These are phyloP conservation scores for Populus tomentosa DNA, from an alignment of 441 rosid genomes.

Conservation along the genomic window DNA sequence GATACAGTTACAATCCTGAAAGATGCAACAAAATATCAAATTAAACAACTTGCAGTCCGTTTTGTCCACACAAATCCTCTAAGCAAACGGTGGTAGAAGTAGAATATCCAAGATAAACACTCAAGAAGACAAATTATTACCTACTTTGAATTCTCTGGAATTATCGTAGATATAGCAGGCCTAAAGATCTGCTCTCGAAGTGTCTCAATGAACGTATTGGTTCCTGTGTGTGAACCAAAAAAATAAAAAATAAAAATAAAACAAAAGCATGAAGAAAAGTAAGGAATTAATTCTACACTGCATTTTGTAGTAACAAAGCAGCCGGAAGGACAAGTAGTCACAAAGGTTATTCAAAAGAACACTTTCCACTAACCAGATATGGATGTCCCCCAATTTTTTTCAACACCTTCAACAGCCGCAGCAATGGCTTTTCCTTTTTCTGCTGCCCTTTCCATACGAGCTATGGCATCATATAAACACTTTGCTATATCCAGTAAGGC, in stretches of 20 bases:
- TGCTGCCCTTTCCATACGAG: conserved; percentile 98
- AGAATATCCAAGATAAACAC: neutral
- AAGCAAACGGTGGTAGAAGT: neutral
- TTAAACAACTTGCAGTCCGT: conserved; percentile 17
- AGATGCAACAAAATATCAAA: conserved; percentile 21
- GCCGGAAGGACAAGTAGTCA: neutral
- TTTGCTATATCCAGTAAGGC: conserved; percentile 94
- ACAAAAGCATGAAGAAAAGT: neutral
- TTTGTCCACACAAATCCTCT: neutral
- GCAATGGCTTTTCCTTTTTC: conserved; percentile 99
- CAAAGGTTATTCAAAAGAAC: neutral
- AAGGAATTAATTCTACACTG: neutral
- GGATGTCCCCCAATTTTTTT: conserved; percentile 82
- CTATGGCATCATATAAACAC: conserved; percentile 95
- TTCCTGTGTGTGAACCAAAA: conserved; percentile 43
- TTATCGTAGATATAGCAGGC: conserved; percentile 82
- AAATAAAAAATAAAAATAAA: conserved; percentile 3
- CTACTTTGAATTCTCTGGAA: conserved; percentile 93
- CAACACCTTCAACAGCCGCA: conserved; percentile 99
- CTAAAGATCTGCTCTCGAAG: conserved; percentile 87
- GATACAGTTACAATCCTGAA: conserved; percentile 82
- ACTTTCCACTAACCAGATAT: conserved; percentile 52
- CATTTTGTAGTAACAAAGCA: neutral
- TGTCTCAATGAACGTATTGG: conserved; percentile 82
- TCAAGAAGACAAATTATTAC: conserved; percentile 51